phyloP scores from a whole-genome alignment of 768 basidiomycete species.

The Rhodotorula diobovata region DNA sequence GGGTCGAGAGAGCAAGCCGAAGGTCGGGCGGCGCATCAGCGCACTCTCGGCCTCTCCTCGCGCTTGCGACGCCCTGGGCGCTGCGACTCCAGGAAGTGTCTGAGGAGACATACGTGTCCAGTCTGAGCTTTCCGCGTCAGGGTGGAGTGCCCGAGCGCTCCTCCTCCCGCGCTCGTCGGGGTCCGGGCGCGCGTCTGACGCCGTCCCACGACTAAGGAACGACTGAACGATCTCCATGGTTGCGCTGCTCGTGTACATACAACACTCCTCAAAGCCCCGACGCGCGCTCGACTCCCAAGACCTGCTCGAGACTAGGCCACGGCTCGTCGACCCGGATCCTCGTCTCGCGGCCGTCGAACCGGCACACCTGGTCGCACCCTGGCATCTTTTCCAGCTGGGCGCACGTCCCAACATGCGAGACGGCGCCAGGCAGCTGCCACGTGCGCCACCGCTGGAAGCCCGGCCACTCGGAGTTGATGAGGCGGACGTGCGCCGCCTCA shows the following conservation, averaged over 20 bases:
- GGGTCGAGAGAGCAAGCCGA: not conserved
- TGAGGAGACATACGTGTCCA: no score
- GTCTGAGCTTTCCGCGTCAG: no score
- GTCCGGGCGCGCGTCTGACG: no score
- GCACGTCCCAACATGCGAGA: constrained; percentile 5
- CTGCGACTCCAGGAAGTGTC: no score
- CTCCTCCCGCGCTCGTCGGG: no score
- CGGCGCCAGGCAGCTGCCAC: not conserved
- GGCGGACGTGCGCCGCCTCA: not conserved
- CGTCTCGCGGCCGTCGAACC: not conserved
- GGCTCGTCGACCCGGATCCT: not conserved
- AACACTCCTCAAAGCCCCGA: not conserved
- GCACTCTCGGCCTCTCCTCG: not conserved
- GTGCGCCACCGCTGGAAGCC: not conserved
- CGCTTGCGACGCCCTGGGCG: no score
- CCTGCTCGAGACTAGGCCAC: not conserved
- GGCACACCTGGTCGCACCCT: constrained; percentile 2
- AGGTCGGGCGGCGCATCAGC: no score
- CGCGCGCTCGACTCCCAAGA: not conserved
- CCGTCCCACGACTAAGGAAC: no score
- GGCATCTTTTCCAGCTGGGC: not conserved
- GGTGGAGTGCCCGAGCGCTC: no score
- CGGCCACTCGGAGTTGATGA: constrained; percentile 6
- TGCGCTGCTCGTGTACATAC: not conserved
- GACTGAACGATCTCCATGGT: not conserved